Conservation (phyloP, 805 yeast species). For the Priceomyces fermenticarens region DNA sequence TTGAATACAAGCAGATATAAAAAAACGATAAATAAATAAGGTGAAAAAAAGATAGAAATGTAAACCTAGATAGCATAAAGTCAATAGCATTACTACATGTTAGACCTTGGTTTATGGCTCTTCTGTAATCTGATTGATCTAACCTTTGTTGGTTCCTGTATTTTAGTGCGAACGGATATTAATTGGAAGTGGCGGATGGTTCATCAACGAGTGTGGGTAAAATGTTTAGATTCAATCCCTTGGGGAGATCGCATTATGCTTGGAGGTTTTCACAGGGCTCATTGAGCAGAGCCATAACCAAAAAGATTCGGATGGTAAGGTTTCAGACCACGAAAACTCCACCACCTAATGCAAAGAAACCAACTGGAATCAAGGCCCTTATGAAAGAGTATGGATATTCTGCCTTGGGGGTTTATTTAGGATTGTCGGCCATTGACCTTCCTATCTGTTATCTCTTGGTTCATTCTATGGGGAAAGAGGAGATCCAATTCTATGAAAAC, state of each 20-base stretch:
- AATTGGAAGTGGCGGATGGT: too few species aligned
- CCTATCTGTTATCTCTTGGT: conserved; percentile 82
- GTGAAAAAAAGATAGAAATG: too few species aligned
- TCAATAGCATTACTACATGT: too few species aligned
- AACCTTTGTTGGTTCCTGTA: too few species aligned
- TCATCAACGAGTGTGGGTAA: neutral
- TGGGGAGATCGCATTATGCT: conserved; percentile 6
- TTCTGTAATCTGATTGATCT: too few species aligned
- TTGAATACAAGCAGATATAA: too few species aligned
- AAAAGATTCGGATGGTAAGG: conserved; percentile 8
- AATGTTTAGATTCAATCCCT: conserved; percentile 11
- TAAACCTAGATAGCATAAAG: too few species aligned
- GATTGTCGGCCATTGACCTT: conserved; percentile 69
- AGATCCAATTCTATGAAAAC: conserved; percentile 65
- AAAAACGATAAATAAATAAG: too few species aligned
- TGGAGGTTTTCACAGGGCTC: neutral
- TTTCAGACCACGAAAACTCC: conserved; percentile 16
- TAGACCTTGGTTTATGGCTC: too few species aligned
- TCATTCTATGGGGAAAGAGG: conserved; percentile 84
- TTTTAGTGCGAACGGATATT: too few species aligned
- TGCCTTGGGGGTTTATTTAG: conserved; percentile 82
- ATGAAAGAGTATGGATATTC: conserved; percentile 87
- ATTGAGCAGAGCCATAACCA: neutral
- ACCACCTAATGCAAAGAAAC: conserved; percentile 21
- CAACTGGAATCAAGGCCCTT: conserved; percentile 57